Evolutionary conservation across 495 filamentous ascomycete genomes (phyloP), one percentile per base, ranked within the genome.

Genomic region (Peziza echinospora): DNA sequence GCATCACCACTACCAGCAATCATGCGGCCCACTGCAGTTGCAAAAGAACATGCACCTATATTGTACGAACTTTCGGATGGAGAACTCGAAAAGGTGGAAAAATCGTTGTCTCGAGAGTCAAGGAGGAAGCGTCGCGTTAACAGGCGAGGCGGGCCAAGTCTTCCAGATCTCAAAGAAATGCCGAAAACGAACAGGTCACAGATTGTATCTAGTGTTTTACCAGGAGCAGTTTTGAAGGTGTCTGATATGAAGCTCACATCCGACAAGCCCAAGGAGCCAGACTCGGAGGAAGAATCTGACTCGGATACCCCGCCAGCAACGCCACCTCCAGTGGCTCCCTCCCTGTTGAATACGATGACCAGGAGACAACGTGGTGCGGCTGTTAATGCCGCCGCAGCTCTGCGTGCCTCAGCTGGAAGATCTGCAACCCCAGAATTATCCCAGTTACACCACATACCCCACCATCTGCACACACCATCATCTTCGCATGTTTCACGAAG

Each of bases 91-190:
- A 74, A 78, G 47, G 85, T 80, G 13, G 89, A 97, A 61, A 77
- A 86, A 28, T 89, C 86, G 37, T 80, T 93, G 47, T 85, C 85
- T 23, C 72, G 89, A 53, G 89, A 97, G 60, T 84, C 92, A 62
- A 72, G 89, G 48, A 72, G 87, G 43, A 94, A 96, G 65, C 76
- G 89, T 28, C 93, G 86, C 4, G 80, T 93, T 47, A 94, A 93
- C 58, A 75, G 89, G 42, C 76, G 89, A 46, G 89, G 89, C 49
- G 89, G 89, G 0, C 89, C 91, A n/a, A 78, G 82, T 47, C 66
- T 97, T 30, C 89, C 89, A 10, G 89, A 97, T 64, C 73, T 97
- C 24, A 96, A 94, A 59, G 91, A 97, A 55, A 73, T 87, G 28
- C 84, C 83, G 59, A 73, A 85, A 34, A 93, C 87, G 2, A 84